Evolutionary conservation across 805 yeast genomes (phyloP).

Genomic region (Scheffersomyces amazonensis): DNA sequence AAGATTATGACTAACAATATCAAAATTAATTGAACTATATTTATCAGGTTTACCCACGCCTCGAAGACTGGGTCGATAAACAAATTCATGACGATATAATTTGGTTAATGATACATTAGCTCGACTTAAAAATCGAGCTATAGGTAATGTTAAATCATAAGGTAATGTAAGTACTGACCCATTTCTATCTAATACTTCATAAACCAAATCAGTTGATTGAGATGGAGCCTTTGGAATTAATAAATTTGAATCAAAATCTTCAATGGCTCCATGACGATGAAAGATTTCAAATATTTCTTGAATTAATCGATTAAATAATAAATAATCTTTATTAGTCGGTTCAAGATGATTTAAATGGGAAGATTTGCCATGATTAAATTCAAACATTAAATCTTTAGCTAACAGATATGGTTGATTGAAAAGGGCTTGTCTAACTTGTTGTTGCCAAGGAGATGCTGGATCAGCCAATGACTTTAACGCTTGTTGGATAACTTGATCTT

Average conservation of each 20-base stretch:
- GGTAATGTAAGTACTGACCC: constrained; percentile 90
- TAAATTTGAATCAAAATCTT: constrained; percentile 58
- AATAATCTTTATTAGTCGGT: constrained; percentile 34
- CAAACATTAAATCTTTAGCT: constrained; percentile 84
- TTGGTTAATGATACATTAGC: constrained; percentile 52
- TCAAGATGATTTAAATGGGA: constrained; percentile 20
- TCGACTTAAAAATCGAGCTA: constrained; percentile 80
- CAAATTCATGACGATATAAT: constrained; percentile 73
- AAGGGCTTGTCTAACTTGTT: constrained; percentile 81
- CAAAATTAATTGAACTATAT: constrained; percentile 84
- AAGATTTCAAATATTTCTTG: constrained; percentile 63
- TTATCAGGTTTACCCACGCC: constrained; percentile 69
- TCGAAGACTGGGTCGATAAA: constrained; percentile 62
- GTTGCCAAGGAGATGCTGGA: constrained; percentile 92
- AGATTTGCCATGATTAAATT: constrained; percentile 34
- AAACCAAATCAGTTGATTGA: constrained; percentile 59
- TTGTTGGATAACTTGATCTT: constrained; percentile 85
- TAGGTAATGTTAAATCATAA: constrained; percentile 84
- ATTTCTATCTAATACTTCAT: constrained; percentile 77
- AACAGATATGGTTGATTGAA: constrained; percentile 83
- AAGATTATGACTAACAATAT: constrained; percentile 57
- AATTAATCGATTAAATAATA: constrained; percentile 59
- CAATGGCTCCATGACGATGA: constrained; percentile 82
- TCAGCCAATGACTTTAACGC: constrained; percentile 83
- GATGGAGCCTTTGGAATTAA: constrained; percentile 82